Evolutionary conservation across 2,329 filamentous ascomycete genomes (phyloP).

Genomic region (Colletotrichum ledebouriae): DNA sequence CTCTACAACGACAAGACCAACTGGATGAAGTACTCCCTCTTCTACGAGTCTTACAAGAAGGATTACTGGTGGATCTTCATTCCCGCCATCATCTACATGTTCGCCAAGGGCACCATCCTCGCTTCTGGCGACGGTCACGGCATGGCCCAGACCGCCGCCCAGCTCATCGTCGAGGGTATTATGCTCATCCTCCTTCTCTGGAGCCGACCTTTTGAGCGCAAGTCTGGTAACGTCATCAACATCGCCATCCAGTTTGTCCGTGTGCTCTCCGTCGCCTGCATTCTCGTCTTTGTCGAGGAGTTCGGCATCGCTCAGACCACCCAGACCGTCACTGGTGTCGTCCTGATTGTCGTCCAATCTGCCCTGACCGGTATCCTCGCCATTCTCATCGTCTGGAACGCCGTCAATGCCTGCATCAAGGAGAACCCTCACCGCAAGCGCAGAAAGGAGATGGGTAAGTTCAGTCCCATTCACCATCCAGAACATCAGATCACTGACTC

Average conservation of each 20-base stretch:
- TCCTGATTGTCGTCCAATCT: constrained; percentile 91
- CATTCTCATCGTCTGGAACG: constrained; percentile 90
- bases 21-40: constrained; percentile 96
- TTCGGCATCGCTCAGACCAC: constrained; percentile 91
- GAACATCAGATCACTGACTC: constrained; percentile 46
- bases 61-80: constrained; percentile 98
- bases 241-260: constrained; percentile 91
- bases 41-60: constrained; percentile 96
- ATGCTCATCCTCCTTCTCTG: constrained; percentile 86
- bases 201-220: constrained; percentile 87
- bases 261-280: constrained; percentile 88
- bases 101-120: constrained; percentile 88
- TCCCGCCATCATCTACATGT: constrained; percentile 89
- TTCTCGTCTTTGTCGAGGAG: constrained; percentile 94
- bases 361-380: constrained; percentile 85
- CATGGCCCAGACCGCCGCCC: constrained; percentile 81
- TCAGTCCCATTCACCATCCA: background rate
- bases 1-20: constrained; percentile 90
- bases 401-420: constrained; percentile 83
- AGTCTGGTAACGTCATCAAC: constrained; percentile 92
- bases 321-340: constrained; percentile 93
- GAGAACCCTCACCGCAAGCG: constrained; percentile 91
- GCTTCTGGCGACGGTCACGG: constrained; percentile 89
- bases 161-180: constrained; percentile 83
- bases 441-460: constrained; percentile 90